Conservation (phyloP, 2,329 filamentous ascomycete species). For the Aspergillus bombycis region DNA sequence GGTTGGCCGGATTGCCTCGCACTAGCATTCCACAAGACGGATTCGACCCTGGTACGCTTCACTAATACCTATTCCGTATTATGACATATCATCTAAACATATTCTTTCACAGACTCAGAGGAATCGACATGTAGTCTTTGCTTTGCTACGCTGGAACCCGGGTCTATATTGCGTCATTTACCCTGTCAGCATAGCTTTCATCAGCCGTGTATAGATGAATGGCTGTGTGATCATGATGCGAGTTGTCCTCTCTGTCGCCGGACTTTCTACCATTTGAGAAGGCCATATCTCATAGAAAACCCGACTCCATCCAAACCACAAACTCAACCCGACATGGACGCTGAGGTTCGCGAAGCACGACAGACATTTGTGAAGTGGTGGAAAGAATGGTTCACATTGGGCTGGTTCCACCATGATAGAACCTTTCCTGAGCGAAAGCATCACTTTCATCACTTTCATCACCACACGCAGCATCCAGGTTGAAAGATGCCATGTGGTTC, state of each 20-base stretch:
- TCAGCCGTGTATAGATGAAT: background rate
- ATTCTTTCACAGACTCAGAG: background rate
- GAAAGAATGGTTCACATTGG: background rate
- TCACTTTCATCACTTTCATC: background rate
- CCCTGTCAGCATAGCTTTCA: background rate
- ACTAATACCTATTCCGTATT: background rate
- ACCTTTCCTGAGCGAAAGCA: background rate
- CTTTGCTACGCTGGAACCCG: background rate
- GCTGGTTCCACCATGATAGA: background rate
- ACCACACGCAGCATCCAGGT: background rate
- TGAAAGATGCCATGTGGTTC: background rate
- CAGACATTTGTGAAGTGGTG: background rate
- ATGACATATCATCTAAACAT: background rate
- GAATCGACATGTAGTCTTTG: background rate
- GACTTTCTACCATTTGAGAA: background rate
- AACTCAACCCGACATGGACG: background rate
- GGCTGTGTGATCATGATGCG: background rate
- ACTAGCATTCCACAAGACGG: background rate
- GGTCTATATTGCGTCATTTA: background rate
- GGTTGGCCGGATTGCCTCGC: background rate
- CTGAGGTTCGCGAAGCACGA: background rate
- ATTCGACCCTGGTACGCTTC: background rate
- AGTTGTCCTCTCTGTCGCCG: conserved; percentile 1
- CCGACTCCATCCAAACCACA: background rate
- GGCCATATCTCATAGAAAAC: background rate